Base-by-base conservation (phyloP, 768 basidiomycete genomes). In the Tricholoma sp. region DNA sequence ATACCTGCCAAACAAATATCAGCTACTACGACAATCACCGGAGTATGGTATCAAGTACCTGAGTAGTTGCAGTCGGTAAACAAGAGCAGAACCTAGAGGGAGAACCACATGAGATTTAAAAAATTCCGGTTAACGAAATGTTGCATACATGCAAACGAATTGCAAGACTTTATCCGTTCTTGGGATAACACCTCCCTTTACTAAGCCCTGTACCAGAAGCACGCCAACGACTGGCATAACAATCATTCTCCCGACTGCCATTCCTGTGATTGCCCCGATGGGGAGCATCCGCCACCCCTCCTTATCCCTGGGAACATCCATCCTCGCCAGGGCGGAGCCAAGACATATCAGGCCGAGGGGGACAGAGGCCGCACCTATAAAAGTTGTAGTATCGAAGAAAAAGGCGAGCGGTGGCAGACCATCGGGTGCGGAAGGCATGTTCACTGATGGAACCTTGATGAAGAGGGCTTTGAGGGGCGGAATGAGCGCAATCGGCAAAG, bases 101-200 rank as follows among this genome's bases (percentile, higher is more conserved):
- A 34, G 56, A 18, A 22, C 45, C 11, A 55, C 24, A 16, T 5
- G 54, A 5, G 35, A 43, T 16, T n/a, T 37, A 16, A 52, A 24
- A n/a, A 12, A 49, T n/a, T 19, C 27, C 27, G 50, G 61, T 54
- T 5, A 49, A 46, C 43, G 10, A 22, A 49, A 59, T 31, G 29
- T 5, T 3, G 72, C 85, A 65, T 56, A 86, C 86, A 88, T 83
- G 80, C 83, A 84, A 14, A 88, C 80, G 54, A 88, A 86, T 59
- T 78, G 75, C 18, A 89, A 64, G 0, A 88, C 83, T 34, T 81
- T 81, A 61, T 88, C 79, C 0, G 81, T 73, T 54, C 63, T 63
- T 4, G 75, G 61, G 18, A 88, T 79, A 6, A 88, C 43, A 1
- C 80, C 80, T 0, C 60, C 67, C 2, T 64, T 67, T 14, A 77